These are phyloP conservation scores for Cutaneotrichosporon mucoides DNA, from an alignment of 1,284 basidiomycete species.

Conservation along the genomic window DNA sequence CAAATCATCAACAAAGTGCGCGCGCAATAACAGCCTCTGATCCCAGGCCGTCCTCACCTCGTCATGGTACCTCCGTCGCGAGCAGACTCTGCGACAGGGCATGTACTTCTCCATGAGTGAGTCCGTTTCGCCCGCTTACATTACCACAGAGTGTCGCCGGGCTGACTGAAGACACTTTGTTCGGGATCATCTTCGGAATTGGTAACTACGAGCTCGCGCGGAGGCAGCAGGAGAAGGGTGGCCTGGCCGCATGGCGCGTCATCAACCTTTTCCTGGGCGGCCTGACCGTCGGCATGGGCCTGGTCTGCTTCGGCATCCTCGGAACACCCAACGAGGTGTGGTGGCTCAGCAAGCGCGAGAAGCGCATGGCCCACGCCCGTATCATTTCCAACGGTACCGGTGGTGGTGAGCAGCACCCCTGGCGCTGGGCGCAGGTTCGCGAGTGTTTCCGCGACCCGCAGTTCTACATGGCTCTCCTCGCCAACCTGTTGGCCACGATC, in stretches of 20 bases:
- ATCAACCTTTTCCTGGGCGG: slow-evolving; percentile 36
- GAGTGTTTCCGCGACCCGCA: slow-evolving; percentile 31
- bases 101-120: slow-evolving; percentile 30
- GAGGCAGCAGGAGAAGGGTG: slow-evolving; percentile 17
- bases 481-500: slow-evolving; percentile 15
- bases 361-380: slow-evolving; percentile 29
- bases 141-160: no score
- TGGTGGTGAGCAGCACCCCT: slow-evolving; percentile 22
- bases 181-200: slow-evolving; percentile 11
- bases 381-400: slow-evolving; percentile 15
- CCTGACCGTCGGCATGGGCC: slow-evolving; percentile 20
- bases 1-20: no score
- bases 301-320: slow-evolving; percentile 13
- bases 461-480: slow-evolving; percentile 16
- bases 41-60: slow-evolving; percentile 21
- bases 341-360: slow-evolving; percentile 29
- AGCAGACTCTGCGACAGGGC: slow-evolving; percentile 24
- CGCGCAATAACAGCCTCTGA: no score
- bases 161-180: slow-evolving; percentile 7
- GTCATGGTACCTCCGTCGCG: slow-evolving; percentile 32
- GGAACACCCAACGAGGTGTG: slow-evolving; percentile 30
- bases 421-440: slow-evolving; percentile 27
- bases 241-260: slow-evolving; percentile 25
- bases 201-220: slow-evolving; percentile 29
- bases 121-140: no score